Percentiles rank a stretch among this genome's conserved stretches.
phyloP scores from a whole-genome alignment of 129 eudicot genomes.

The Flaveria brownii region DNA sequence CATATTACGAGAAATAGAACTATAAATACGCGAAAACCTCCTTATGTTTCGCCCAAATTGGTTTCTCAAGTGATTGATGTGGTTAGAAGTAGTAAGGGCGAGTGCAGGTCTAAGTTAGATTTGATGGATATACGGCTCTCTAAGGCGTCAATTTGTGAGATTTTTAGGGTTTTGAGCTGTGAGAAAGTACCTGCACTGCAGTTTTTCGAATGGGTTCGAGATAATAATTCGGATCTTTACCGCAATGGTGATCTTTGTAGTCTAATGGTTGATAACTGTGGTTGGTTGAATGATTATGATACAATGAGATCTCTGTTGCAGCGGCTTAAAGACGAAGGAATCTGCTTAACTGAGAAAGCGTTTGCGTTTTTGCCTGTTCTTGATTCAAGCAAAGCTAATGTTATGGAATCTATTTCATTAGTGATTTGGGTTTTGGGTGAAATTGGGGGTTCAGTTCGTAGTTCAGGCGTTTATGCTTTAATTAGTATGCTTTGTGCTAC shows the following conservation, averaged over 20 bases:
- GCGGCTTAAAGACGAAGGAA: conserved; percentile 38
- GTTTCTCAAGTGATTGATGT: conserved; percentile 49
- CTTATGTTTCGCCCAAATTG: conserved; percentile 16
- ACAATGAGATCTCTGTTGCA: conserved; percentile 50
- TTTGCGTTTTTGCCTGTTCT: conserved; percentile 53
- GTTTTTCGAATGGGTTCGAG: conserved; percentile 62
- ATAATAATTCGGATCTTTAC: conserved; percentile 31
- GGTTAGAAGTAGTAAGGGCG: conserved; percentile 41
- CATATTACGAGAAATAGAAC: background rate
- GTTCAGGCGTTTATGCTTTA: conserved; percentile 56
- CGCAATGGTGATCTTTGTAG: conserved; percentile 57
- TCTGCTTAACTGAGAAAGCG: conserved; percentile 59
- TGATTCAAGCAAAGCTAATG: conserved; percentile 29
- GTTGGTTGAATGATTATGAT: conserved; percentile 59
- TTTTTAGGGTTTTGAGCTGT: conserved; percentile 51
- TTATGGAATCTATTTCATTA: conserved; percentile 40
- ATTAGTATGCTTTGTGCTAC: conserved; percentile 59
- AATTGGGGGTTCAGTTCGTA: conserved; percentile 66
- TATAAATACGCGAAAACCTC: background rate
- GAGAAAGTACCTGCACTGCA: conserved; percentile 45
- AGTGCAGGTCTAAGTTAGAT: conserved; percentile 42
- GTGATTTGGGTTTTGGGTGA: conserved; percentile 38
- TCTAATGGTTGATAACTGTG: conserved; percentile 61
- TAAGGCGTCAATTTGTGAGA: conserved; percentile 38
- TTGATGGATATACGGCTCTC: conserved; percentile 29